Conservation (phyloP, 2,329 filamentous ascomycete genomes). For the Monosporascus sp. region DNA sequence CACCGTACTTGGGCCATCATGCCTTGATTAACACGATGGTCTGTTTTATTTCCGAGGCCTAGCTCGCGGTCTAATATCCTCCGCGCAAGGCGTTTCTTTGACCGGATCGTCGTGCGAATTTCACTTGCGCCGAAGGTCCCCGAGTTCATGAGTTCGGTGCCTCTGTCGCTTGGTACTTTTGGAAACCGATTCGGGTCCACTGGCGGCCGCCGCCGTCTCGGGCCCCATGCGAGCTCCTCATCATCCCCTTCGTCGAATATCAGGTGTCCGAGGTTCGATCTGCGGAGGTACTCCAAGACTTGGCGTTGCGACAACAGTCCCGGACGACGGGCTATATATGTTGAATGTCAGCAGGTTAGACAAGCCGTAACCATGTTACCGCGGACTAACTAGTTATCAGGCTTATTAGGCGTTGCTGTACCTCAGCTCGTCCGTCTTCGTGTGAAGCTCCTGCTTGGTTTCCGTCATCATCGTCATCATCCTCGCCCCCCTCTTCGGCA, state of each 20-base stretch:
- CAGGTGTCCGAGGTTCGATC: conserved; percentile 31
- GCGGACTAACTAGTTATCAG: conserved; percentile 26
- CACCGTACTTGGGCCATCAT: conserved; percentile 60
- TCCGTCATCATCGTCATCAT: conserved; percentile 23
- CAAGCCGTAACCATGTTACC: conserved; percentile 19
- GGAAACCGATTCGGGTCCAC: conserved; percentile 62
- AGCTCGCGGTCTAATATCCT: conserved; percentile 78
- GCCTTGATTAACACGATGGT: conserved; percentile 54
- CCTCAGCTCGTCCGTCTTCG: conserved; percentile 10
- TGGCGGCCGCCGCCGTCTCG: conserved; percentile 36
- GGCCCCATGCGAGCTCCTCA: conserved; percentile 35
- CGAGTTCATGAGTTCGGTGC: conserved; percentile 72
- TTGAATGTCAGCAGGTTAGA: conserved; percentile 24
- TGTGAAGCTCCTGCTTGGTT: conserved; percentile 10
- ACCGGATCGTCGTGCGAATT: conserved; percentile 36
- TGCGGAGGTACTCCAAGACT: conserved; percentile 35
- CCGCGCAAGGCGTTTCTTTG: conserved; percentile 57
- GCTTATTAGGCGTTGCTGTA: conserved; percentile 17
- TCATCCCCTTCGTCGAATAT: conserved; percentile 30
- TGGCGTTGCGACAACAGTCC: conserved; percentile 30
- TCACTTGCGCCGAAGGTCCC: conserved; percentile 73
- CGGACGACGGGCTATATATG: conserved; percentile 16
- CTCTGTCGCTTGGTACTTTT: conserved; percentile 76
- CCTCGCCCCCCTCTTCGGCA: conserved; percentile 25
- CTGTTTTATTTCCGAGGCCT: conserved; percentile 58